Evolutionary conservation across 2,329 filamentous ascomycete species (phyloP).

Genomic region (Botrytis galanthina): DNA sequence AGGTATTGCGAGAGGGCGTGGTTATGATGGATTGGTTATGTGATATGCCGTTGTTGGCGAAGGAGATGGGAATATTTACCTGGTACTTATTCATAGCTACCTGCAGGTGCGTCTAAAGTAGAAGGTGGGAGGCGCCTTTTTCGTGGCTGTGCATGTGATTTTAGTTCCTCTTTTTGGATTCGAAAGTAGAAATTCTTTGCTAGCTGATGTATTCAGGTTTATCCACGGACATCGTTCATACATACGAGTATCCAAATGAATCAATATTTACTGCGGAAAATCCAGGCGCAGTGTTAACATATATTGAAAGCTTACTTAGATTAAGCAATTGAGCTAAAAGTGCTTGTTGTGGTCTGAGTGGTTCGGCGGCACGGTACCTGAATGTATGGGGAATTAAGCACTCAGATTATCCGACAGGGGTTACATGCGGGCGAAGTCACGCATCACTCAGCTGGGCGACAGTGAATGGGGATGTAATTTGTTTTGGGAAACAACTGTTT

Average conservation of each 20-base stretch:
- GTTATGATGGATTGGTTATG: neutral
- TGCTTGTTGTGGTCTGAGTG: neutral
- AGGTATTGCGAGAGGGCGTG: neutral
- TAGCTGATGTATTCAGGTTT: neutral
- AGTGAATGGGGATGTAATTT: neutral
- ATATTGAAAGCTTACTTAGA: neutral
- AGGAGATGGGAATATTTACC: neutral
- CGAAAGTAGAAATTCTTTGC: neutral
- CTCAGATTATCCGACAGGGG: neutral
- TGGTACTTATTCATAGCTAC: neutral
- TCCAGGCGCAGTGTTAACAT: neutral
- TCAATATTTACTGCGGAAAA: neutral
- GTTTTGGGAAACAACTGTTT: neutral
- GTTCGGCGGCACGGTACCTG: neutral
- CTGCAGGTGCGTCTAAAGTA: neutral
- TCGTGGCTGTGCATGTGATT: neutral
- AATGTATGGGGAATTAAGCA: neutral
- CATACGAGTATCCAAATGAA: neutral
- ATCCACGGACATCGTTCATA: neutral
- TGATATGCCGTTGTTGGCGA: neutral
- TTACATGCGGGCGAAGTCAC: neutral
- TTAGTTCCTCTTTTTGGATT: neutral
- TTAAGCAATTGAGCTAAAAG: neutral
- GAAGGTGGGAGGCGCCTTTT: neutral
- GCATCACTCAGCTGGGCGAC: neutral